Percentiles rank a stretch among this genome's conserved stretches.
Evolutionary conservation across 1,284 basidiomycete species (phyloP).

Genomic region (Apiotrichum mycotoxinovorans): DNA sequence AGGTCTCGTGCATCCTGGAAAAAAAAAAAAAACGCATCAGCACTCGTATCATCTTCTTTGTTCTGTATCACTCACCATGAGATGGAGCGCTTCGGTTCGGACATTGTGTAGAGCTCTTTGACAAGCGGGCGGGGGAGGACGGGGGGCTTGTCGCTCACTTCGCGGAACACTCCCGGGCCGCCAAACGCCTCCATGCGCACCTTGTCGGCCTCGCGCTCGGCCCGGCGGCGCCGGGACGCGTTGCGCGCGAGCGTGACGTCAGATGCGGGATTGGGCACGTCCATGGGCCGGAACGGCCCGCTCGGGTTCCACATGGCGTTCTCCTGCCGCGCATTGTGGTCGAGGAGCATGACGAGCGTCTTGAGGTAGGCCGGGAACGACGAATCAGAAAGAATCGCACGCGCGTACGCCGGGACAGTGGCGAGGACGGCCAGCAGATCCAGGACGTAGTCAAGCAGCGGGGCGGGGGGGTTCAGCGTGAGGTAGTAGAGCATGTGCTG

Average conservation of each 20-base stretch:
- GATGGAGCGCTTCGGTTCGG: constrained; percentile 41
- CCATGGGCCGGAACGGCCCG: constrained; percentile 11
- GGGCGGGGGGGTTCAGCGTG: constrained; percentile 26
- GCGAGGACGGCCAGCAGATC: constrained; percentile 41
- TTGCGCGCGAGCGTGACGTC: constrained; percentile 22
- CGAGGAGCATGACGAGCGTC: constrained; percentile 31
- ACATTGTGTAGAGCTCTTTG: constrained; percentile 35
- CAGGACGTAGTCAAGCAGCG: constrained; percentile 36
- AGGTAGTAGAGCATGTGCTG: constrained; percentile 36
- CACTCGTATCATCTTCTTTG: not conserved
- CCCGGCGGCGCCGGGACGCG: constrained; percentile 24
- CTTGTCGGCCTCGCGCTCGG: constrained; percentile 35
- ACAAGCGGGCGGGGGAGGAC: constrained; percentile 23
- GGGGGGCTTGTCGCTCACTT: constrained; percentile 37
- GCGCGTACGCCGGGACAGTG: constrained; percentile 23
- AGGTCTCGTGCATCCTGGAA: constrained; percentile 49
- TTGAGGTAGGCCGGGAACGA: constrained; percentile 33
- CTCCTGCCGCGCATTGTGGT: constrained; percentile 21
- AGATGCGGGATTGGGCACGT: constrained; percentile 38
- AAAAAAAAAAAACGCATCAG: not conserved
- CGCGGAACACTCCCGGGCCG: constrained; percentile 23
- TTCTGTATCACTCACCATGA: constrained; percentile 38
- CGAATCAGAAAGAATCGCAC: constrained; percentile 28
- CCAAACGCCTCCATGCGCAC: constrained; percentile 28
- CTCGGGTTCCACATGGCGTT: constrained; percentile 23